A percentile compares a stretch with the other conserved stretches of the same genome.
Conservation (phyloP, 2,329 filamentous ascomycete species). For the Exophiala alcalophila region DNA sequence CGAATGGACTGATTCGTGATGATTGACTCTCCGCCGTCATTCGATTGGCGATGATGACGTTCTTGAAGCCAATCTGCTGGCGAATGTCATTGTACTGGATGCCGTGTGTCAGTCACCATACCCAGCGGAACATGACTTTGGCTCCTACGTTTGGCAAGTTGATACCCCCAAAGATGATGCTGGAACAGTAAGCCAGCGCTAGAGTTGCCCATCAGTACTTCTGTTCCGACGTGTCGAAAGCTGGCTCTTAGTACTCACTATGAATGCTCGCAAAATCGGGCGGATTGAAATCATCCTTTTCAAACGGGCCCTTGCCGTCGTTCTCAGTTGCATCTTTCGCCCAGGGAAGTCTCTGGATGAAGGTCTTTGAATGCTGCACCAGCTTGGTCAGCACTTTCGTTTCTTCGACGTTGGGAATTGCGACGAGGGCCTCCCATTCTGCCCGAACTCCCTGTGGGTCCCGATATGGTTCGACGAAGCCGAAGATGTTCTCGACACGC, state of each 20-base stretch:
- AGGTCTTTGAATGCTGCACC: slow-evolving; percentile 29
- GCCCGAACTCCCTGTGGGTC: slow-evolving; percentile 54
- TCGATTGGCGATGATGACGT: slow-evolving; percentile 65
- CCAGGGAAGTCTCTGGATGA: slow-evolving; percentile 20
- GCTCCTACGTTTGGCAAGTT: no score
- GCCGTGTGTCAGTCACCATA: no score
- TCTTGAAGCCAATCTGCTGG: slow-evolving; percentile 85
- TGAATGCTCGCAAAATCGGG: no score
- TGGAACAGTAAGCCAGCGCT: no score
- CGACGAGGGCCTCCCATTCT: slow-evolving; percentile 52
- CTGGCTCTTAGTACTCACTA: no score
- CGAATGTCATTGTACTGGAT: slow-evolving; percentile 68
- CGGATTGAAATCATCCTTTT: no score
- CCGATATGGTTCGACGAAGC: slow-evolving; percentile 55
- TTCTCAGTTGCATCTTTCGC: no score
- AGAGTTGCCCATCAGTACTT: no score
- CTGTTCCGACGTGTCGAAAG: no score
- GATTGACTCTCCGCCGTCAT: slow-evolving; percentile 47
- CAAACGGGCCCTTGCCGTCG: no score
- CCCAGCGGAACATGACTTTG: no score
- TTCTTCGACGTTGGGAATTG: slow-evolving; percentile 31
- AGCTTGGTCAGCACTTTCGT: slow-evolving; percentile 26
- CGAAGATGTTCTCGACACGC: slow-evolving; percentile 52
- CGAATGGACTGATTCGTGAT: neutral
- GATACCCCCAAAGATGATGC: no score